Base-by-base conservation (phyloP, 1,284 basidiomycete genomes). In the Exobasidium rhododendri region DNA sequence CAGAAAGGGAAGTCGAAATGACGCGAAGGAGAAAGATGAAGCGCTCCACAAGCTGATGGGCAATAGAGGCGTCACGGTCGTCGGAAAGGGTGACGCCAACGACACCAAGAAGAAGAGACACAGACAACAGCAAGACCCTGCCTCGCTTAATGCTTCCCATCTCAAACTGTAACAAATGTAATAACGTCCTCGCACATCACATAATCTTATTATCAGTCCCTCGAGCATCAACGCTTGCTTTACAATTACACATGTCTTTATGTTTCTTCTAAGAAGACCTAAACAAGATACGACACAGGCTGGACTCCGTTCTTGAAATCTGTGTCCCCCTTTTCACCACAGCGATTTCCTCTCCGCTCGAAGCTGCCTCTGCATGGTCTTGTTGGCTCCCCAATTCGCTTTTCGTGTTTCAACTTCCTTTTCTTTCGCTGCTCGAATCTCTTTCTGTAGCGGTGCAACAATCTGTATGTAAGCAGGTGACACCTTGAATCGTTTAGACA, bases 31-130 rank as follows among this genome's bases (percentile, higher is more conserved):
- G 61, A 77, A 78, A 67, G 69, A 77, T 52, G 64, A 75, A 57
- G 75, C 75, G 50, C 67, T 79, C 54, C 70, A 74, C 62, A 71
- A 71, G 59, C 56, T 79, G 7, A 65, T 79, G 14, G 77, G 77
- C 47, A 75, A 76, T 59, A 68, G 71, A 31, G 74, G 75, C 51
- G 73, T 78, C 0, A 71, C 63, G 20, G 69, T 70, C 29, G 67
- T 70, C 7, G 69, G 69, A 55, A 70, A 70, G 49, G 69, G 58
- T 2, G 56, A 50, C n/a, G 4, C 40, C 4, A 52, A 59, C 20
- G 46, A 31, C 6, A 3, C 13, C 17, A 26, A 35, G 31, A 52
- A 52, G 58, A 45, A 17, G 17, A 17, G 44, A 45, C 24, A 17
- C 10, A 32, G 31, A 31, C 24, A 47, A 56, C 31, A 24, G 55